phyloP scores from a whole-genome alignment of 805 yeast species.

The Kuraishia ogatae region DNA sequence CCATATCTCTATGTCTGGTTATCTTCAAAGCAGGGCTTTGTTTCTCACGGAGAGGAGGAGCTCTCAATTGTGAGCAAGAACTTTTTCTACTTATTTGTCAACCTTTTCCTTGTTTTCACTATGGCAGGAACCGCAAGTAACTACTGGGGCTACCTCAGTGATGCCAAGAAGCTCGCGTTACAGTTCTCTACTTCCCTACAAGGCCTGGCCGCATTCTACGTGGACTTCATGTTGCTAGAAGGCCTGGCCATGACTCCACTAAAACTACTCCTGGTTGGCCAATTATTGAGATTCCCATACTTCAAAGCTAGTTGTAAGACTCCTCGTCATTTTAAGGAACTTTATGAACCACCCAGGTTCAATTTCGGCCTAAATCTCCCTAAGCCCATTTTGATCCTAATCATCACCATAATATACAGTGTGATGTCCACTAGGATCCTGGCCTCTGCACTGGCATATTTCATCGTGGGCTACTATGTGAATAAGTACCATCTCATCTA shows the following conservation, averaged over 20 bases:
- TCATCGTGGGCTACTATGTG: conserved; percentile 77
- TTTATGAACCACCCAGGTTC: conserved; percentile 85
- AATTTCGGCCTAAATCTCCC: conserved; percentile 89
- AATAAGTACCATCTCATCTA: conserved; percentile 86
- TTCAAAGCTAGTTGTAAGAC: conserved; percentile 60
- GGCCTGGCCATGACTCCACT: conserved; percentile 89
- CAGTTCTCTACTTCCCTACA: conserved; percentile 77
- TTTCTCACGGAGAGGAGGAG: conserved; percentile 91
- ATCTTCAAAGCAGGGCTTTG: conserved; percentile 77
- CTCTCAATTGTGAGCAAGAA: conserved; percentile 84
- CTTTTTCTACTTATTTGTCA: conserved; percentile 90
- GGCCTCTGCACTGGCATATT: conserved; percentile 76
- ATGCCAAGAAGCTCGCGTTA: conserved; percentile 82
- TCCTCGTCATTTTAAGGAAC: conserved; percentile 68
- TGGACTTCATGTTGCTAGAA: conserved; percentile 74
- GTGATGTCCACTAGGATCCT: conserved; percentile 84
- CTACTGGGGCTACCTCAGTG: conserved; percentile 73
- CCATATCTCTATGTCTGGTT: conserved; percentile 85
- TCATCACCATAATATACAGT: conserved; percentile 80
- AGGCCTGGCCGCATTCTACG: conserved; percentile 79
- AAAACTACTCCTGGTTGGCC: conserved; percentile 73
- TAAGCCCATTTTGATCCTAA: conserved; percentile 78
- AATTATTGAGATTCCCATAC: conserved; percentile 65
- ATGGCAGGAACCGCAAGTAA: conserved; percentile 87
- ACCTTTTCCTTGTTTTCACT: conserved; percentile 88